A percentile compares a stretch with the other conserved stretches of the same genome.
phyloP scores from a whole-genome alignment of 176 grass and related monocot genomes.

The Neostapfia colusana region DNA sequence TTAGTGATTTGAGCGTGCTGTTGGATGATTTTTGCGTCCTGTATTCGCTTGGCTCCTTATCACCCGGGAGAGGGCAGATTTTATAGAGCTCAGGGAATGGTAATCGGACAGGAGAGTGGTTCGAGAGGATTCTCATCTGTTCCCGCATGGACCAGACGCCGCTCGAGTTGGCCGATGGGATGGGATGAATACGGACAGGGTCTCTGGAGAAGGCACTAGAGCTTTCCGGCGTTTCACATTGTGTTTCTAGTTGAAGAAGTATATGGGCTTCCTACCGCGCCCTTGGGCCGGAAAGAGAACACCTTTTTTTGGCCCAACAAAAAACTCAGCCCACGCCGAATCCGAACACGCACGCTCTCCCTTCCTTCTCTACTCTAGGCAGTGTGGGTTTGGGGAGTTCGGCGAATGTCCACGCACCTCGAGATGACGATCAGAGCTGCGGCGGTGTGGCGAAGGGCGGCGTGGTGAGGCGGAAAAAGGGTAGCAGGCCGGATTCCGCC shows the following conservation, averaged over 20 bases:
- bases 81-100: constrained; percentile 10
- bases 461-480: neutral
- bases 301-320: neutral
- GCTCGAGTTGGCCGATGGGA: neutral
- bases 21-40: neutral
- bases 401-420: constrained; percentile 5
- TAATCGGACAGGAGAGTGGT: neutral
- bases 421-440: constrained; percentile 9
- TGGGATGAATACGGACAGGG: neutral
- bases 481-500: neutral
- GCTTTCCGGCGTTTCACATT: neutral
- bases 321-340: neutral
- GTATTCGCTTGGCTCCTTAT: neutral
- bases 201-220: neutral
- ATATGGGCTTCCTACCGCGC: neutral
- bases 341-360: neutral
- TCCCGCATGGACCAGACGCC: neutral
- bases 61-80: neutral
- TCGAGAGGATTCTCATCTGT: constrained; percentile 40
- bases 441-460: neutral
- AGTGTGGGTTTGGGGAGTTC: neutral
- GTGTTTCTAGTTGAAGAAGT: neutral
- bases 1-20: neutral
- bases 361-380: neutral
- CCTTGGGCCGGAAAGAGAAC: neutral